Conservation (phyloP, 2,329 filamentous ascomycete species). For the Lasiodiplodia sp. region DNA sequence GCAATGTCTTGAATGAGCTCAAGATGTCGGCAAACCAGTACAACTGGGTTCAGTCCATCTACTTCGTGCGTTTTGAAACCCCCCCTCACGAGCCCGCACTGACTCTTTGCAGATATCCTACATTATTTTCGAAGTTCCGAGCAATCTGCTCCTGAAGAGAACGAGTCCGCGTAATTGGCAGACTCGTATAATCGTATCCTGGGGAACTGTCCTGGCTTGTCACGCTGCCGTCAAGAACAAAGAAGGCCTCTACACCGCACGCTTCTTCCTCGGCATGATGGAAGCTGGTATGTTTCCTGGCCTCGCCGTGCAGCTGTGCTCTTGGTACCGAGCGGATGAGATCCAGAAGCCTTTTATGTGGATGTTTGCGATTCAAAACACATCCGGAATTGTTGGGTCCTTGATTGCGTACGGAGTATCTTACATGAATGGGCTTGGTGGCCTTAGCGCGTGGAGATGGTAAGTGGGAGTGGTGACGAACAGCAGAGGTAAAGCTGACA, state of each 20-base stretch:
- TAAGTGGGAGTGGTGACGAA: background rate
- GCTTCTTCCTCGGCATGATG: constrained; percentile 39
- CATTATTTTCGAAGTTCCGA: constrained; percentile 40
- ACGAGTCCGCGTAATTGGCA: constrained; percentile 48
- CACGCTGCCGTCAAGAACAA: constrained; percentile 40
- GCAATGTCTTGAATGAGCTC: constrained; percentile 35
- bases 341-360: constrained; percentile 45
- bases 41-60: constrained; percentile 38
- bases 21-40: constrained; percentile 37
- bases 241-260: constrained; percentile 37
- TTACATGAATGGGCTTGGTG: constrained; percentile 36
- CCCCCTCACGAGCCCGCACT: background rate
- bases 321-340: constrained; percentile 49
- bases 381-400: constrained; percentile 45
- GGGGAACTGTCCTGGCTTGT: constrained; percentile 40
- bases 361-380: constrained; percentile 46
- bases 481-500: background rate
- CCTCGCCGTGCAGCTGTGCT: constrained; percentile 44
- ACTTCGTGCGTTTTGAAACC: constrained; percentile 26
- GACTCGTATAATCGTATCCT: constrained; percentile 39
- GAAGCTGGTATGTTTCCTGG: constrained; percentile 40
- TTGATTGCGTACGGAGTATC: constrained; percentile 37
- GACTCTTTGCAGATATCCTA: constrained; percentile 32
- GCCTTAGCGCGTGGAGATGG: constrained; percentile 38
- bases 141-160: constrained; percentile 48